phyloP scores from a whole-genome alignment of 148 eudicot genomes.

The Rheum nobile region DNA sequence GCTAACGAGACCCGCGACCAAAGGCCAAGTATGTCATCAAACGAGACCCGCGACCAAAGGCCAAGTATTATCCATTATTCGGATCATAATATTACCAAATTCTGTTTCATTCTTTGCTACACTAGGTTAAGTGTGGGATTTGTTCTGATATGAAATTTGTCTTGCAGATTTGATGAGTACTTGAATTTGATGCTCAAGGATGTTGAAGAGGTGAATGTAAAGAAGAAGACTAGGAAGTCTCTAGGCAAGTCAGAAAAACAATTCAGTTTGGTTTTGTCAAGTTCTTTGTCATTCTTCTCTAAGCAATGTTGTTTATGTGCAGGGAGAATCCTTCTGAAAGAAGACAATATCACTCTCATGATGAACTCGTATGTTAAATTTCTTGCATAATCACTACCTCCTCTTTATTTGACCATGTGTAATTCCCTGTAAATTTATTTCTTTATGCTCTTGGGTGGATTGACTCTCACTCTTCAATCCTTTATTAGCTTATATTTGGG shows the following conservation, averaged over 20 bases:
- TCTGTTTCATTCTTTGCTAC: background rate
- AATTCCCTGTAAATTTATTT: background rate
- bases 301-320: background rate
- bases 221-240: constrained; percentile 73
- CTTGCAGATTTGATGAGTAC: constrained; percentile 68
- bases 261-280: background rate
- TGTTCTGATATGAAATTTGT: background rate
- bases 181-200: too few relatives aligned
- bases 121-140: background rate
- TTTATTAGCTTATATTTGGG: too few relatives aligned
- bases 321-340: constrained; percentile 87
- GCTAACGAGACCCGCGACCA: too few relatives aligned
- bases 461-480: too few relatives aligned
- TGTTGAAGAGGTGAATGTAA: constrained; percentile 78
- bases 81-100: too few relatives aligned
- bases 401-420: background rate
- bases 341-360: constrained; percentile 91
- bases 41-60: too few relatives aligned
- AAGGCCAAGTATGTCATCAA: too few relatives aligned
- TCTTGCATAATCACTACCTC: background rate
- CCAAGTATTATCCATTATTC: background rate
- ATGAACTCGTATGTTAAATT: constrained; percentile 67
- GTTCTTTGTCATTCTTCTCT: background rate
- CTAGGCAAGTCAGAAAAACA: constrained; percentile 28
- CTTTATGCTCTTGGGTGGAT: background rate